Evolutionary conservation across 495 filamentous ascomycete genomes (phyloP), one percentile per base, ranked within the genome.

Genomic region (Sphaerosporella brunnea): DNA sequence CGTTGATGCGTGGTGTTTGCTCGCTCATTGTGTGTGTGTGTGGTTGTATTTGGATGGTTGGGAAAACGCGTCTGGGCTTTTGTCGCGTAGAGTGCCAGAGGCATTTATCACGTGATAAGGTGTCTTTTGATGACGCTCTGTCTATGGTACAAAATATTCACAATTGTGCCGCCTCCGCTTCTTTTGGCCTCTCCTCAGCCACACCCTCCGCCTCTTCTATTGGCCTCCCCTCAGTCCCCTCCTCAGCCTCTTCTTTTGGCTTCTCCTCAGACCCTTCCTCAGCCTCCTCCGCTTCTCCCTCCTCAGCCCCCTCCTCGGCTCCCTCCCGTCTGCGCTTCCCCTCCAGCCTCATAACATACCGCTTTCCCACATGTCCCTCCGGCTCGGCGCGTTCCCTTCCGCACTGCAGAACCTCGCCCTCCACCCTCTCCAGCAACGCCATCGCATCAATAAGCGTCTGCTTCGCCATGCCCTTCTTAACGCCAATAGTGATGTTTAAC

Each of bases 391-490:
- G 48, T 20, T 59, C 57, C 23, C 16, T 59, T 32, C 45, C 57
- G 16, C 15, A 42, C 11, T 38, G n/a, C 46, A 20, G 21, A 23
- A 16, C 28, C 4, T 42, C 36, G 2, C 30, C 18, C 25, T 40
- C 54, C 9, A 59, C 28, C 13, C 24, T 35, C 20, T 37, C 23
- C 13, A 55, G 30, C 23, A 60, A 20, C 15, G 38, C 56, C 23
- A 78, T 74, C 52, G 87, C 84, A 59, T 73, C 87, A 53, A 79
- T 80, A 48, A 88, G 80, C 67, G 87, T 86, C 66, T 85, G 78
- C 65, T 83, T 88, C n/a, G 85, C 80, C 66, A 80, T 84, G 55
- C 93, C 93, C 68, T 84, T 80, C 30, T 75, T 90, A 36, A 73
- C 73, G 2, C 70, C 70, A 49, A 78, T 49, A 25, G 70, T 36